Base-by-base conservation (phyloP, 164 flowering plant genomes). In the Brasenia schreberi region DNA sequence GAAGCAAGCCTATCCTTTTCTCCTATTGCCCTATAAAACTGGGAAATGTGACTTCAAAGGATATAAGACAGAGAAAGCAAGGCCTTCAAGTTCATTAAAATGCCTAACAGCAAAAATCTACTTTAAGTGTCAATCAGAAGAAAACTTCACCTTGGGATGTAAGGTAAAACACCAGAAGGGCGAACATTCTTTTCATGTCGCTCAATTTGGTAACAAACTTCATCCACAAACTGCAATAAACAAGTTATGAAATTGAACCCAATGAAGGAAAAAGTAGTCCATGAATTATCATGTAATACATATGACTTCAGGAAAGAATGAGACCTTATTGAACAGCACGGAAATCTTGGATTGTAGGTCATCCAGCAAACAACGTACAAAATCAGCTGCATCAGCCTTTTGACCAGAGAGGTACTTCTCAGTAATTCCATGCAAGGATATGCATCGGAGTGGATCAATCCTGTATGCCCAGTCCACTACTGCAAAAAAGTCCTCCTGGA, bases 391-490 rank as follows among this genome's bases (percentile, higher is more conserved):
- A 83, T 94, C 99, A 72, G 95, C 96, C 81, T 94, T 94, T 76
- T 91, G 97, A 69, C 96, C 96, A 71, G 94, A 91, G 71, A 91
- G 82, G 78, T 94, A 94, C 4, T 85, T 83, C 71, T 94, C 99
- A 58, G 99, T 94, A 53, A 89, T 84, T 18, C 99, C 99, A 85
- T 89, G 92, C 97, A 95, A 88, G n/a, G 97, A 95, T 80, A 94
- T 87, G 79, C 99, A 94, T 63, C 97, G 90, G 69, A 94, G 73
- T 52, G 99, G 99, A 74, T 94, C 99, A 73, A 94, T 91, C 78
- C 87, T 91, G 81, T 88, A 91, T 43, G 97, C 99, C 99, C 99
- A 94, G 71, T 94, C 99, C 77, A 94, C 96, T 64, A 94, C 97
- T 42, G 96, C 93, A 84, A 80, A 89, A 67, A 94, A 94, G 63